These are phyloP conservation scores for Typha latifolia DNA, from an alignment of 176 grass and related monocot species.

Conservation along the genomic window DNA sequence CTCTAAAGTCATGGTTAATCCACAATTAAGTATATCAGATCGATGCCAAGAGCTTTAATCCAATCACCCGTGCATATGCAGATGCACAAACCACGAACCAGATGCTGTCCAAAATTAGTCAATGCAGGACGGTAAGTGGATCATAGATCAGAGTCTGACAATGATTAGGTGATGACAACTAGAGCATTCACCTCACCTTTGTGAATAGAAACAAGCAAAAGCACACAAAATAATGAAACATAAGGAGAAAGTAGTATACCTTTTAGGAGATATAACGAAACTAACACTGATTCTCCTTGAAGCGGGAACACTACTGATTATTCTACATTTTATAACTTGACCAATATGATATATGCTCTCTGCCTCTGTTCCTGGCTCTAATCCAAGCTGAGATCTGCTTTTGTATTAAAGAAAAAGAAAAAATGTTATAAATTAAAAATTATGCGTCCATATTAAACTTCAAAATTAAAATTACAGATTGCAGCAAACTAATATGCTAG, in stretches of 20 bases:
- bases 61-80: neutral
- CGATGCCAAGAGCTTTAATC: neutral
- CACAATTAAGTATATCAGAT: neutral
- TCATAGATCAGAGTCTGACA: no score
- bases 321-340: conserved; percentile 96
- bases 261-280: conserved; percentile 66
- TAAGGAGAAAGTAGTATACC: conserved; percentile 29
- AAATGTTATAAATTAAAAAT: conserved; percentile 10
- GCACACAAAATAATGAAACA: conserved; percentile 6
- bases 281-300: conserved; percentile 76
- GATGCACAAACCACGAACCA: neutral
- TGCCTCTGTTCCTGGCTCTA: conserved; percentile 64
- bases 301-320: conserved; percentile 48
- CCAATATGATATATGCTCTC: conserved; percentile 81
- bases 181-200: no score
- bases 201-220: neutral
- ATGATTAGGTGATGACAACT: no score
- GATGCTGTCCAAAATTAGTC: neutral
- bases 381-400: conserved; percentile 76
- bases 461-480: no score
- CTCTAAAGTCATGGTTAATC: neutral
- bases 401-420: conserved; percentile 12
- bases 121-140: no score
- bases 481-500: no score
- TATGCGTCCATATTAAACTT: neutral